Evolutionary conservation across 495 filamentous ascomycete species (phyloP).

Genomic region (Annulohypoxylon nitens): DNA sequence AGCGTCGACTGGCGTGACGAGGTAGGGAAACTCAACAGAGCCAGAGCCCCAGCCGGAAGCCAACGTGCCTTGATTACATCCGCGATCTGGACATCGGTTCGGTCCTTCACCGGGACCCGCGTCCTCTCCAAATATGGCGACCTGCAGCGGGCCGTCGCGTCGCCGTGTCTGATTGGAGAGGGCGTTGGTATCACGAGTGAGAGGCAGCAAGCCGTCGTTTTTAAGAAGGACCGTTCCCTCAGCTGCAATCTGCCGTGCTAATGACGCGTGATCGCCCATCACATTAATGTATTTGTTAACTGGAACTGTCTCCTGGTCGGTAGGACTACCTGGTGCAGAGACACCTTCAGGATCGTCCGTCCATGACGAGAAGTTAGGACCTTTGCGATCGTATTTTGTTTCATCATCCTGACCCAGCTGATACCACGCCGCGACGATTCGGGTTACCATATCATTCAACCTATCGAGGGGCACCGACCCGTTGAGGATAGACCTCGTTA

Average conservation of each 20-base stretch:
- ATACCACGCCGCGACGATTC: conserved; percentile 94
- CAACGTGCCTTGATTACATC: conserved; percentile 86
- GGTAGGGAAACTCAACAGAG: conserved; percentile 86
- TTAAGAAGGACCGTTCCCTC: conserved; percentile 91
- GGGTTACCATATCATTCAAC: conserved; percentile 92
- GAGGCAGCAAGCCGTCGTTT: conserved; percentile 75
- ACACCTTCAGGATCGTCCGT: conserved; percentile 77
- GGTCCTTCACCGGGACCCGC: conserved; percentile 76
- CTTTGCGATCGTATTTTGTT: conserved; percentile 72
- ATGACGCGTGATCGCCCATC: conserved; percentile 73
- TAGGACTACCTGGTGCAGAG: conserved; percentile 72
- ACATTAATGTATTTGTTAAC: conserved; percentile 86
- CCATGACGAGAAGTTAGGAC: conserved; percentile 94
- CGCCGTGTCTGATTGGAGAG: conserved; percentile 50
- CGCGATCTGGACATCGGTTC: conserved; percentile 81
- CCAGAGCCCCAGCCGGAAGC: conserved; percentile 92
- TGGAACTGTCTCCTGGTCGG: conserved; percentile 64
- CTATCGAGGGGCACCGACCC: conserved; percentile 83
- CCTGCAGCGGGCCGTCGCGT: conserved; percentile 61
- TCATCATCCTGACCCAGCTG: conserved; percentile 85
- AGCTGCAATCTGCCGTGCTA: conserved; percentile 79
- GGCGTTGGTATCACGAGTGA: conserved; percentile 67
- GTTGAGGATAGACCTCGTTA: conserved; percentile 85
- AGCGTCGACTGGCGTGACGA: conserved; percentile 77
- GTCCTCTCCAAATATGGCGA: conserved; percentile 90